Base-by-base conservation (phyloP, 129 eudicot species). In the Mikania micrantha region DNA sequence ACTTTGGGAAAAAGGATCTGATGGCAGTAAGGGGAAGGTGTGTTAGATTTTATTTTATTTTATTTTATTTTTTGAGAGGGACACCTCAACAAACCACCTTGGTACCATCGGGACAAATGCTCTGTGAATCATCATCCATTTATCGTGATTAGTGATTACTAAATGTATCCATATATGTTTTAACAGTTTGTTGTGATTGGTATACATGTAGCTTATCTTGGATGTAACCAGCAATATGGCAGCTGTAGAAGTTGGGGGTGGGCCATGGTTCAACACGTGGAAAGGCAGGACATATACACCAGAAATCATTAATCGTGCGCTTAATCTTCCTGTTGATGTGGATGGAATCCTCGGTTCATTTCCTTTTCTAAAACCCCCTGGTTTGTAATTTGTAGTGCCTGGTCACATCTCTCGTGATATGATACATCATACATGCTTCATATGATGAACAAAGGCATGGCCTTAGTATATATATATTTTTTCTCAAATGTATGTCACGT, bases 211-310 rank as follows among this genome's bases (percentile, higher is more conserved):
- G 99, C 85, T 85, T 47, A 75, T 94, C 10, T 63, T 94, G 95
- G 97, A 94, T 67, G 95, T 83, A 21, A 89, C 87, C 31, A 94
- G 99, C 77, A 78, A 85, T 66, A 89, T 94, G 99, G 97, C 99
- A 45, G 99, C 92, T 2, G 83, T 87, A 32, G 99, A 94, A 82
- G 93, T 94, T 28, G 99, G 99, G 25, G 99, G 99, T 64, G 99
- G 99, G 19, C 99, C 99, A 16, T 94, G 99, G 99, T 89, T 89
- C 83, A 82, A 76, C 73, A 53, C 84, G 25, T 94, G 99, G 99
- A 87, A 87, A 80, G 97, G 88, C 54, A 75, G 58, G 74, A 83
- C 97, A 3, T 20, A 40, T 19, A 74, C 88, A 16, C 99, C 99
- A 2, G 97, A 89, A 78, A 70, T 90, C 49, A 10, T 90, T n/a